phyloP scores from a whole-genome alignment of 2,329 filamentous ascomycete species.

The Pseudocercospora crystallina region DNA sequence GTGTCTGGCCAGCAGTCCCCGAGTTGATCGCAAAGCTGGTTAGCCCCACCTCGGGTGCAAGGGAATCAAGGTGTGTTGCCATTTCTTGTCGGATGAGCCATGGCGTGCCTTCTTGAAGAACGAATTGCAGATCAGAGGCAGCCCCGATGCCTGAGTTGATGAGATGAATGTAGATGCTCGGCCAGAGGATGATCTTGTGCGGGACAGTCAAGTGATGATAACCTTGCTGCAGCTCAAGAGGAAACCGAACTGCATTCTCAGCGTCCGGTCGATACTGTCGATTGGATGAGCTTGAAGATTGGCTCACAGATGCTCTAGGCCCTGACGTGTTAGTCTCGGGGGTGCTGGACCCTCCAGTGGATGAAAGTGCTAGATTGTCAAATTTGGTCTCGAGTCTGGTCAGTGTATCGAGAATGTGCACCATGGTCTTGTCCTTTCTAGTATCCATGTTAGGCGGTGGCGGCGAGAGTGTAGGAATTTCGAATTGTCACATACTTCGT shows the following conservation, averaged over 20 bases:
- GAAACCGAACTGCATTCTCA: slow-evolving; percentile 13
- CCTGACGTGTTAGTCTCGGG: slow-evolving; percentile 17
- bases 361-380: slow-evolving; percentile 41
- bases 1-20: slow-evolving; percentile 8
- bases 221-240: slow-evolving; percentile 24
- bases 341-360: slow-evolving; percentile 9
- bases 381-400: slow-evolving; percentile 58
- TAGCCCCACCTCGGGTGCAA: slow-evolving; percentile 32
- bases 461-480: not conserved
- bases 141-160: slow-evolving; percentile 36
- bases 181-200: slow-evolving; percentile 55
- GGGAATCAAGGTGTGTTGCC: slow-evolving; percentile 29
- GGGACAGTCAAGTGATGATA: slow-evolving; percentile 41
- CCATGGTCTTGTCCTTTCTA: slow-evolving; percentile 63
- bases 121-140: slow-evolving; percentile 36
- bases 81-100: slow-evolving; percentile 41
- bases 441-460: not conserved
- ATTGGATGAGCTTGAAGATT: slow-evolving; percentile 11
- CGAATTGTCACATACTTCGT: slow-evolving; percentile 56
- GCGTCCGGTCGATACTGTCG: slow-evolving; percentile 8
- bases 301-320: slow-evolving; percentile 9
- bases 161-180: slow-evolving; percentile 38
- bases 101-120: slow-evolving; percentile 40
- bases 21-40: slow-evolving; percentile 24
- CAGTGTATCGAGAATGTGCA: slow-evolving; percentile 60